These are phyloP conservation scores for Aspergillus sparsus DNA, from an alignment of 495 filamentous ascomycete genomes.

Conservation along the genomic window DNA sequence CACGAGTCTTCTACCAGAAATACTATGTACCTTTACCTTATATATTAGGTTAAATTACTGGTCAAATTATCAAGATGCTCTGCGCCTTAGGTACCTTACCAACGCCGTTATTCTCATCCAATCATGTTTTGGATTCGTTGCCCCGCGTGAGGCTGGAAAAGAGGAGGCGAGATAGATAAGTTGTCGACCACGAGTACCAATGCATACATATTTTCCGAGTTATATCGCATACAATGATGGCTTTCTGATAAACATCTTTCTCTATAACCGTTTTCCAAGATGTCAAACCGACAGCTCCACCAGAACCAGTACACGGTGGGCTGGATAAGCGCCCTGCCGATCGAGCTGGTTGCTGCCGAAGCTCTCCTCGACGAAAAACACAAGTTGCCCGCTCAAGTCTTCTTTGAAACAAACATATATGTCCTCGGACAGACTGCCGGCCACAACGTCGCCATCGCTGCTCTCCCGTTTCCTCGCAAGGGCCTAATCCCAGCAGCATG, in stretches of 20 bases:
- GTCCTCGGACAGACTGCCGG: neutral
- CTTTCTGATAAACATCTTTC: neutral
- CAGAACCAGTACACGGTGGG: conserved; percentile 39
- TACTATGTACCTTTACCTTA: too few relatives aligned
- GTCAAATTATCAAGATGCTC: too few relatives aligned
- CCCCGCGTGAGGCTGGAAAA: neutral
- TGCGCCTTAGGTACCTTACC: too few relatives aligned
- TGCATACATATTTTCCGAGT: neutral
- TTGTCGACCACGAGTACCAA: too few relatives aligned
- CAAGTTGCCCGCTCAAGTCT: neutral
- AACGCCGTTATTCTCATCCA: too few relatives aligned
- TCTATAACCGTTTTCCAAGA: neutral
- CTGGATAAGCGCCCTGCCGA: conserved; percentile 44
- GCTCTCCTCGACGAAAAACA: conserved; percentile 38
- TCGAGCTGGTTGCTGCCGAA: conserved; percentile 38
- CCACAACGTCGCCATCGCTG: conserved; percentile 32
- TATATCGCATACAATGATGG: neutral
- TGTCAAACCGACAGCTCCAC: neutral
- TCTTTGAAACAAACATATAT: neutral
- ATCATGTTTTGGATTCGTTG: neutral
- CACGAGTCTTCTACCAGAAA: too few relatives aligned
- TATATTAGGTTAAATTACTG: too few relatives aligned
- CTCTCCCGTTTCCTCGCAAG: conserved; percentile 32
- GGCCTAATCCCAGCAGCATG: conserved; percentile 34
- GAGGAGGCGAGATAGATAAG: neutral